Base-by-base conservation (phyloP, 768 basidiomycete species). In the Rhodotorula diobovata region DNA sequence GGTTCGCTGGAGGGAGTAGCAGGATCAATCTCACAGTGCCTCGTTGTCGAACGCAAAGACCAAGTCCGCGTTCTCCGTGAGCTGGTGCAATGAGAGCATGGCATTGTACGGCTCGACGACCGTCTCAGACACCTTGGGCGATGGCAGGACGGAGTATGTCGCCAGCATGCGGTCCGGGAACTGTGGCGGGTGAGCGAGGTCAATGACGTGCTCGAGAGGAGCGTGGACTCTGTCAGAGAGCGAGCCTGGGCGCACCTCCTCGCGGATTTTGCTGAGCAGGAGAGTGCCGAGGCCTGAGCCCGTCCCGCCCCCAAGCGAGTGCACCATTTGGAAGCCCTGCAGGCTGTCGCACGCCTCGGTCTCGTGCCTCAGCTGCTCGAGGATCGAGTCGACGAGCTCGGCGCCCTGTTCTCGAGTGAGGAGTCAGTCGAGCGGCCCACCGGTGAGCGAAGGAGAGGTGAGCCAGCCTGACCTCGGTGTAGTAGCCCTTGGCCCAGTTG, bases 401-500 rank as follows among this genome's bases (percentile, higher is more conserved):
- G 94, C 94, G 70, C 93, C 91, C 82, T 53, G 51, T 21, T 14
- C n/a, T 4, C 23, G 50, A 12, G n/a, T 14, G 14, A 25, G 23
- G 23, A 51, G n/a, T 5, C 6, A 23, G 28, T 28, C 30, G 28
- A 30, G 28, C 20, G 23, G 28, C 28, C 50, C 6, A 5, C n/a
- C 23, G 50, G 11, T 28, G 25, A 8, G 50, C 14, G 11, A n/a
- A 46, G 45, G 20, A 21, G 20, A 18, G 15, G 45, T 21, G 15
- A 46, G 45, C 45, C 2, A 21, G 45, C 15, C 45, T 18, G 20
- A 53, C 51, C 28, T 94, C 93, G 5, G 92, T 95, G 78, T 94
- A 95, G 81, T 87, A 80, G n/a, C 78, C 91, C 82, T 96, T 95
- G 25, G 92, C 93, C 90, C 91, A 96, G 73, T 94, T 95, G 77